These are phyloP conservation scores for Miscanthus sacchariflorus DNA, from an alignment of 202 grass and related monocot genomes.

Conservation along the genomic window DNA sequence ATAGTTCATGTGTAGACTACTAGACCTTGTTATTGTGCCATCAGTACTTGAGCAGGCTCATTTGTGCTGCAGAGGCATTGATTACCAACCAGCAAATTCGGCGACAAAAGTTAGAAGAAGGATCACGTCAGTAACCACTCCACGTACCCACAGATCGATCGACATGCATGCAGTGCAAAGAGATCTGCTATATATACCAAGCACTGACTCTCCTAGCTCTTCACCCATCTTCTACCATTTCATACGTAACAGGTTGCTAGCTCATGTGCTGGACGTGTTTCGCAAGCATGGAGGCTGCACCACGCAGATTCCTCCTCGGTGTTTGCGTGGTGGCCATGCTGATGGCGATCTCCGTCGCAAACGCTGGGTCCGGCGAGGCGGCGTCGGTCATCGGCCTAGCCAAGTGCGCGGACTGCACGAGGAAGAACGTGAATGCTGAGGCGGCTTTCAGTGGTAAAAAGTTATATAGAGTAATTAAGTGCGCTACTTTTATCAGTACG, in stretches of 20 bases:
- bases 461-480: background rate
- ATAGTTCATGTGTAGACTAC: too few species aligned
- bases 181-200: background rate
- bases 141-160: background rate
- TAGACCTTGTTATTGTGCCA: too few species aligned
- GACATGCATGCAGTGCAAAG: background rate
- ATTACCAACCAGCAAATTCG: slow-evolving; percentile 25
- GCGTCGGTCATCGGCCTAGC: slow-evolving; percentile 17
- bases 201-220: background rate
- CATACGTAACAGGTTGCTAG: background rate
- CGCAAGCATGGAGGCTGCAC: background rate
- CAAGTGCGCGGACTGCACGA: slow-evolving; percentile 21
- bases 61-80: background rate
- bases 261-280: background rate
- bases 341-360: background rate
- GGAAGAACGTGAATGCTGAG: slow-evolving; percentile 38
- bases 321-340: background rate
- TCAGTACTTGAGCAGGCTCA: too few species aligned
- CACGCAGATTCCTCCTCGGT: background rate
- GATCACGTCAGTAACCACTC: background rate
- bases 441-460: slow-evolving; percentile 27
- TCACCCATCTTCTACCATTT: too few species aligned
- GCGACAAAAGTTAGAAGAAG: background rate
- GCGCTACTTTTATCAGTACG: too few species aligned
- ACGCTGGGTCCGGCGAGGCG: background rate